These are phyloP conservation scores for Claviceps fusiformis DNA, from an alignment of 2,329 filamentous ascomycete genomes.

Conservation along the genomic window DNA sequence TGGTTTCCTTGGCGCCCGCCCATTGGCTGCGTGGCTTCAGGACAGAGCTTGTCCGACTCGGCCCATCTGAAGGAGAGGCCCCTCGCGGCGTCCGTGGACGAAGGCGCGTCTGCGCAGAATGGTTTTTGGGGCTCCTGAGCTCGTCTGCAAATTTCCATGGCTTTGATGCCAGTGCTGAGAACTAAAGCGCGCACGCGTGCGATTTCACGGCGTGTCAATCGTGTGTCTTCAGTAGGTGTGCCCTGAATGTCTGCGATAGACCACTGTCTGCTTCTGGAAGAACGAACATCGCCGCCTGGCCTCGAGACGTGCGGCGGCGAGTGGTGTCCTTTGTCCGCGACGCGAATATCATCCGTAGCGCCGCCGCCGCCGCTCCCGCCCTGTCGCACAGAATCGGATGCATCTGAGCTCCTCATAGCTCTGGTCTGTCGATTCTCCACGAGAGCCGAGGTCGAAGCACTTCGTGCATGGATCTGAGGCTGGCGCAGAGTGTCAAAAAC, in stretches of 20 bases:
- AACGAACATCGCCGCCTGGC: constrained; percentile 11
- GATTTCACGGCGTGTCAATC: constrained; percentile 56
- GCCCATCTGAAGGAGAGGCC: constrained; percentile 22
- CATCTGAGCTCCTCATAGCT: not conserved
- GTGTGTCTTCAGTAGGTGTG: constrained; percentile 19
- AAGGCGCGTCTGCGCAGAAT: constrained; percentile 12
- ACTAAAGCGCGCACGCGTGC: constrained; percentile 66
- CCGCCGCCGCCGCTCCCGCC: constrained; percentile 3
- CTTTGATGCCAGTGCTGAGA: constrained; percentile 78
- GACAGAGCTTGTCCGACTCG: constrained; percentile 29
- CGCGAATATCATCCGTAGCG: constrained; percentile 14
- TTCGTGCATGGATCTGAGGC: constrained; percentile 33
- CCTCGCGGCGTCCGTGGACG: constrained; percentile 11
- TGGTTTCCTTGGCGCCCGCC: constrained; percentile 11
- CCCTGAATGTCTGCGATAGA: constrained; percentile 31
- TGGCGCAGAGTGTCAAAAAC: constrained; percentile 34
- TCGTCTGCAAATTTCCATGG: constrained; percentile 61
- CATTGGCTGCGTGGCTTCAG: constrained; percentile 18
- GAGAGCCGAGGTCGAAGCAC: constrained; percentile 23
- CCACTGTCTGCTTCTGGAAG: constrained; percentile 29
- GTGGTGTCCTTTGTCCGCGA: constrained; percentile 23
- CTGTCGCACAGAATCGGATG: not conserved
- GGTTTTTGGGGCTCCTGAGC: constrained; percentile 36
- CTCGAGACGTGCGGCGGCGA: constrained; percentile 17
- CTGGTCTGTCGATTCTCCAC: constrained; percentile 11